A percentile compares a stretch with the other conserved stretches of the same genome.
Evolutionary conservation across 768 basidiomycete species (phyloP).

Genomic region (Lentinula sp.): DNA sequence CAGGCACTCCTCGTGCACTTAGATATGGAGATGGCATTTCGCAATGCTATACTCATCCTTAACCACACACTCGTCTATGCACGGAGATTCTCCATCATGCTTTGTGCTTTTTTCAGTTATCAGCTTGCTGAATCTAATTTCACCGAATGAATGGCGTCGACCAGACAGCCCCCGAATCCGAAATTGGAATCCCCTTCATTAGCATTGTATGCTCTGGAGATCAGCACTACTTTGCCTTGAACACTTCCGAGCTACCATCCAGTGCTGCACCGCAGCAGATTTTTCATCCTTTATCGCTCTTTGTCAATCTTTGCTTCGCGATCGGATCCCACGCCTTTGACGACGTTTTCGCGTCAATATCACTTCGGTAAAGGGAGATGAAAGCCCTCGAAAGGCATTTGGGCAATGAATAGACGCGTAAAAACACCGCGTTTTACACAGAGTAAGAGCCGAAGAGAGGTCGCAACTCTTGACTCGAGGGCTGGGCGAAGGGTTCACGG

Average conservation of each 20-base stretch:
- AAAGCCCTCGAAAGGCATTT: neutral
- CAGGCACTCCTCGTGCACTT: neutral
- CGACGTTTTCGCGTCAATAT: neutral
- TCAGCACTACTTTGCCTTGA: too few species aligned
- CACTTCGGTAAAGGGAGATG: conserved; percentile 1
- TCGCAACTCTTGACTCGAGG: neutral
- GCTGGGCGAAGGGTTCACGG: neutral
- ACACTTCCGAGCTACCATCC: neutral
- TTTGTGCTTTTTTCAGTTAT: neutral
- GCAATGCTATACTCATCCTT: neutral
- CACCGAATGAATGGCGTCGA: neutral
- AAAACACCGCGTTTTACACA: neutral
- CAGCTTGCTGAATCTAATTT: neutral
- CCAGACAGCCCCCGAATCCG: neutral
- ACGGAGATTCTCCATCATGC: neutral
- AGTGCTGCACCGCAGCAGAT: neutral
- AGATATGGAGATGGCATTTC: neutral
- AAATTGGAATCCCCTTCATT: neutral
- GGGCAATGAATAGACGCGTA: neutral
- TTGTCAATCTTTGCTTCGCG: neutral
- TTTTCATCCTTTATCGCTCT: neutral
- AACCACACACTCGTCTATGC: neutral
- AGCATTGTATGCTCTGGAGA: neutral
- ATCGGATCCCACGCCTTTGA: neutral
- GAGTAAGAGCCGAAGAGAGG: neutral